These are phyloP conservation scores for Amaranthus tricolor DNA, from an alignment of 179 eudicot species.

Conservation along the genomic window DNA sequence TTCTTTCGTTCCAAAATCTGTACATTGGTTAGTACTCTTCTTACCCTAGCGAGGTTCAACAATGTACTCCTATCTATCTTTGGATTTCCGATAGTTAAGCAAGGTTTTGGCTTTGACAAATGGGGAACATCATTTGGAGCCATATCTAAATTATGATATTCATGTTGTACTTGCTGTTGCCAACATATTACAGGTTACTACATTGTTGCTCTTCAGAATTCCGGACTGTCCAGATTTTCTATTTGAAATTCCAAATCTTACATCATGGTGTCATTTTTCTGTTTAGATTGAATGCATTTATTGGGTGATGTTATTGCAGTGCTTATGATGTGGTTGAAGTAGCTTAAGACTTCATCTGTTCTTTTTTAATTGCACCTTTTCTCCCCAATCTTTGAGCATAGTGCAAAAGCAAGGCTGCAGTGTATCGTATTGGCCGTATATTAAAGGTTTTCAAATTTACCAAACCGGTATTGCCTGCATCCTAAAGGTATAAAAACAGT, in stretches of 20 bases:
- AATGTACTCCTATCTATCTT: not conserved
- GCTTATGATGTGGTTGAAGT: not conserved
- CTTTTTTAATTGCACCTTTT: too few relatives aligned
- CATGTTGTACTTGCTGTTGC: not conserved
- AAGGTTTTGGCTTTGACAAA: not conserved
- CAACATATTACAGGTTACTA: not conserved
- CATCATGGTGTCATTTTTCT: not conserved
- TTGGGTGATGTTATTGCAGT: not conserved
- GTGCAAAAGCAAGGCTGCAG: too few relatives aligned
- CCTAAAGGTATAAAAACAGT: too few relatives aligned
- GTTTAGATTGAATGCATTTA: slow-evolving; percentile 3
- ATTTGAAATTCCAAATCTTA: not conserved
- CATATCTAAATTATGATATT: not conserved
- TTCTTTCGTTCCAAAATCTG: slow-evolving; percentile 70
- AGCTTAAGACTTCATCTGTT: not conserved
- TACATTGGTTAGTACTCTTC: slow-evolving; percentile 56
- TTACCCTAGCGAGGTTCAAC: not conserved
- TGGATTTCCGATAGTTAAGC: not conserved
- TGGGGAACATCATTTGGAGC: not conserved
- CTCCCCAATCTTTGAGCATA: too few relatives aligned
- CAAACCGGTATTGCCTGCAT: too few relatives aligned
- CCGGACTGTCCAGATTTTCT: not conserved
- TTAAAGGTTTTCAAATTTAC: too few relatives aligned
- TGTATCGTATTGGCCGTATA: too few relatives aligned
- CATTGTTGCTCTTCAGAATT: not conserved